Base-by-base conservation (phyloP, 2,329 filamentous ascomycete species). In the Penicillium paneum region DNA sequence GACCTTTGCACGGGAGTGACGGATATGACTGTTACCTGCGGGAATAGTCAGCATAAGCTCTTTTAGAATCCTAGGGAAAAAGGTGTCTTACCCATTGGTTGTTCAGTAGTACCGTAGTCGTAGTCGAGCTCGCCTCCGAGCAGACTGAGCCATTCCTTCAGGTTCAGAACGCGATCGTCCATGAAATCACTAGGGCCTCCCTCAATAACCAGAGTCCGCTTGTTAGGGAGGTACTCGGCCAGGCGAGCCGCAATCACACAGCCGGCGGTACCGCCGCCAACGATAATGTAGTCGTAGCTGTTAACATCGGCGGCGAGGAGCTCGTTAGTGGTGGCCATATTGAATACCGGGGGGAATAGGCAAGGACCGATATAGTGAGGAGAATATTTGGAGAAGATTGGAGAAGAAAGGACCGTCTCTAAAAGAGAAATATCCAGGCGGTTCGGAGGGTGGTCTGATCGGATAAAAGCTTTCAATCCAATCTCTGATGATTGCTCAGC, bases 1-100 rank as follows among this genome's bases (percentile, higher is more conserved):
- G 36, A 96, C 91, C 79, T 96, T 96, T 60, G 91, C 91, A 59
- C 91, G 87, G 13, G 91, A 95, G 78, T 96, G 91, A 61, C 91
- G 86, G 77, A 96, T 96, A 77, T 91, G 83, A 53, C 89, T 94
- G 80, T 96, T 96, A 70, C 91, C 90, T 83, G 76, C 64, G 58
- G 61, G 41, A 34, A 45, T 12, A 39, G 56, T 55, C 44, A 59
- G 40, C 40, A 44, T 8, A 47, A 28, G 42, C 12, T 36, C 29
- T 24, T 1, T 11, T 24, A 52, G 53, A 26, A 32, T 15, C 42
- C 11, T 29, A 11, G 8, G 12, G 21, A 34, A 52, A 45, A 39
- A 8, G 41, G 43, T 45, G 34, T 73, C 73, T 66, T 76, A 82
- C 81, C 82, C 78, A 85, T 94, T 60, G 91, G 91, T 78, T 96